These are phyloP conservation scores for Acanthamoeba castellanii DNA, from an alignment of 208 protist species.

Conservation along the genomic window DNA sequence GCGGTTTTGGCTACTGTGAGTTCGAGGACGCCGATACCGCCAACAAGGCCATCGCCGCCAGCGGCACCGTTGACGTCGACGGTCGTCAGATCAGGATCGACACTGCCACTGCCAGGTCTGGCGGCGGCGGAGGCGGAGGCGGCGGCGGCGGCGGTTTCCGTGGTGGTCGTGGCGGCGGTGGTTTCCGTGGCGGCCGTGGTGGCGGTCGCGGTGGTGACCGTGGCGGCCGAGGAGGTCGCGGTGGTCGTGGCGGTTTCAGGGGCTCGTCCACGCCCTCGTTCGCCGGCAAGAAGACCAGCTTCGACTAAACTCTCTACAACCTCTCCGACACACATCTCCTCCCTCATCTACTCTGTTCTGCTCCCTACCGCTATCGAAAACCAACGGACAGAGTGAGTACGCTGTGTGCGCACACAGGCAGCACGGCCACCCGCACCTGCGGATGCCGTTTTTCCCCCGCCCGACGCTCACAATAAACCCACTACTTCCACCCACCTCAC, in stretches of 20 bases:
- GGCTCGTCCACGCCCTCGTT: neutral
- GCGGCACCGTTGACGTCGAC: slow-evolving; percentile 19
- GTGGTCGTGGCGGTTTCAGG: neutral
- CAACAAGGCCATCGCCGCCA: slow-evolving; percentile 42
- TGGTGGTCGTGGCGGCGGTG: slow-evolving; percentile 22
- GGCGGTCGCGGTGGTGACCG: neutral
- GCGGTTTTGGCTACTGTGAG: slow-evolving; percentile 57
- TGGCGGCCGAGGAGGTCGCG: slow-evolving; percentile 11
- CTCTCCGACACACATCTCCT: neutral
- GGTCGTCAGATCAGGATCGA: slow-evolving; percentile 29
- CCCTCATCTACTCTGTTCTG: neutral
- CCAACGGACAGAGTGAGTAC: neutral
- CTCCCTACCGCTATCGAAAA: neutral
- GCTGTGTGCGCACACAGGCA: neutral
- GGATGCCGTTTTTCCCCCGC: neutral
- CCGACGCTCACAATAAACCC: neutral
- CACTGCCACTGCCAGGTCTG: neutral
- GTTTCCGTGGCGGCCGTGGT: slow-evolving; percentile 2
- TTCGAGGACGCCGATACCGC: slow-evolving; percentile 11
- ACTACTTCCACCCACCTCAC: neutral
- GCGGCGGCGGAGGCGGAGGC: slow-evolving; percentile 1
- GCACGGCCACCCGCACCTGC: neutral
- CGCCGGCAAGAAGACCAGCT: slow-evolving; percentile 67
- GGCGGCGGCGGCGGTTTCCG: neutral
- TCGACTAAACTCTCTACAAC: slow-evolving; percentile 9